Evolutionary conservation across 1,284 basidiomycete genomes (phyloP).

Genomic region (Cryptococcus amylolentus): DNA sequence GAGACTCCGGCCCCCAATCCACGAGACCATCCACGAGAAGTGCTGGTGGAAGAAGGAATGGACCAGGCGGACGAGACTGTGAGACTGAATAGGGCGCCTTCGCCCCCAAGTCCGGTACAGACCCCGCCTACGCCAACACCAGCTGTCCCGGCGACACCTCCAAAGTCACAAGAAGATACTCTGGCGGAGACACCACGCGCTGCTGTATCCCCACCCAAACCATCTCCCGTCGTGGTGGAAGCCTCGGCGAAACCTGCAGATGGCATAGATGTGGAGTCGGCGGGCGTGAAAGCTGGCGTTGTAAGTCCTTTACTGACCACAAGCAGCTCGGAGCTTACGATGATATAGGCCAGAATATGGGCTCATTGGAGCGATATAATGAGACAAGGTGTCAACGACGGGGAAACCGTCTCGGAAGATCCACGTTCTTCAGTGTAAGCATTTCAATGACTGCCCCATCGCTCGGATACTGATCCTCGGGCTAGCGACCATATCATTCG

Average conservation of each 20-base stretch:
- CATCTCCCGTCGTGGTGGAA: too few species aligned
- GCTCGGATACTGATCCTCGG: not conserved
- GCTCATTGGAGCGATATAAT: constrained; percentile 31
- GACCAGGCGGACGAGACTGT: constrained; percentile 8
- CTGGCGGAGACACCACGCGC: not conserved
- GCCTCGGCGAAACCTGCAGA: constrained; percentile 6
- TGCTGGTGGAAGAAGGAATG: not conserved
- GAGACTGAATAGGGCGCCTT: not conserved
- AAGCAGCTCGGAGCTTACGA: not conserved
- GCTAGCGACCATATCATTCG: constrained; percentile 29
- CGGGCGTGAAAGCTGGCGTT: constrained; percentile 22
- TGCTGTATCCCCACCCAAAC: too few species aligned
- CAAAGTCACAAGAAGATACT: too few species aligned
- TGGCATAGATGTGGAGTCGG: constrained; percentile 20
- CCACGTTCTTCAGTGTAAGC: constrained; percentile 33
- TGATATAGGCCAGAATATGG: constrained; percentile 36
- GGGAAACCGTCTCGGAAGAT: constrained; percentile 7
- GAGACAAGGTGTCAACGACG: constrained; percentile 25
- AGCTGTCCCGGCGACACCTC: not conserved
- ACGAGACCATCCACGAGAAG: not conserved
- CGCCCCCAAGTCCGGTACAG: not conserved
- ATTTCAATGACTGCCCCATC: not conserved
- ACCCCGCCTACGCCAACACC: not conserved
- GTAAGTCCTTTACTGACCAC: constrained; percentile 23
- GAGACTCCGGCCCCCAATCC: not conserved